Conservation (phyloP, 2,329 filamentous ascomycete genomes). For the Talaromyces sp. region DNA sequence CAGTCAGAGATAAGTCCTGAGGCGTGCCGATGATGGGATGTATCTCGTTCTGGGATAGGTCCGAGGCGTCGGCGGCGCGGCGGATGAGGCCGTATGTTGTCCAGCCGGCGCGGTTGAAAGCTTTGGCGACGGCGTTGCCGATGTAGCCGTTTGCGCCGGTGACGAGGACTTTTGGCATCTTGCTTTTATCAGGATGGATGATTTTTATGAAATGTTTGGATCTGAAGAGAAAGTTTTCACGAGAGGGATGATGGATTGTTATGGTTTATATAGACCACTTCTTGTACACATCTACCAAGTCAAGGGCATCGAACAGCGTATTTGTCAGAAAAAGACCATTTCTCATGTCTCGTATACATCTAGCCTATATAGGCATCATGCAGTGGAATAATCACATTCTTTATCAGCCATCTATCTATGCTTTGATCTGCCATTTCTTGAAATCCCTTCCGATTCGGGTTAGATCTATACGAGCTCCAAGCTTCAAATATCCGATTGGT, state of each 20-base stretch:
- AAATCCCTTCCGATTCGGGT: not conserved
- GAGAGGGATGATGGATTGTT: not conserved
- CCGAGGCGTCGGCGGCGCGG: conserved; percentile 18
- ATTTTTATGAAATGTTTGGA: not conserved
- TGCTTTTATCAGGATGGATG: not conserved
- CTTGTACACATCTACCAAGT: not conserved
- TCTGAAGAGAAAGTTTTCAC: not conserved
- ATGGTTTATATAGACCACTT: not conserved
- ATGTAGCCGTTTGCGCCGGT: conserved; percentile 17
- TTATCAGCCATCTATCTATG: not conserved
- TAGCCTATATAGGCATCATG: not conserved
- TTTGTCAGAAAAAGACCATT: not conserved
- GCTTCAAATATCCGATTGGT: not conserved
- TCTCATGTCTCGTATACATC: not conserved
- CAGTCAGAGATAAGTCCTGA: not conserved
- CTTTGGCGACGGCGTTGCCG: conserved; percentile 17
- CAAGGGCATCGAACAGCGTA: not conserved
- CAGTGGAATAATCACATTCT: no score
- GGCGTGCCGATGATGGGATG: conserved; percentile 14
- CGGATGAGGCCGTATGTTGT: conserved; percentile 17
- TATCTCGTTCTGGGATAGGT: conserved; percentile 12
- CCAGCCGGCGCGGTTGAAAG: conserved; percentile 16
- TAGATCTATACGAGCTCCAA: conserved; percentile 1
- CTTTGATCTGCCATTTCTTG: not conserved
- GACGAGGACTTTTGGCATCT: conserved; percentile 12